Evolutionary conservation across 2,329 filamentous ascomycete genomes (phyloP).

Genomic region (Coniochaeta sp.): DNA sequence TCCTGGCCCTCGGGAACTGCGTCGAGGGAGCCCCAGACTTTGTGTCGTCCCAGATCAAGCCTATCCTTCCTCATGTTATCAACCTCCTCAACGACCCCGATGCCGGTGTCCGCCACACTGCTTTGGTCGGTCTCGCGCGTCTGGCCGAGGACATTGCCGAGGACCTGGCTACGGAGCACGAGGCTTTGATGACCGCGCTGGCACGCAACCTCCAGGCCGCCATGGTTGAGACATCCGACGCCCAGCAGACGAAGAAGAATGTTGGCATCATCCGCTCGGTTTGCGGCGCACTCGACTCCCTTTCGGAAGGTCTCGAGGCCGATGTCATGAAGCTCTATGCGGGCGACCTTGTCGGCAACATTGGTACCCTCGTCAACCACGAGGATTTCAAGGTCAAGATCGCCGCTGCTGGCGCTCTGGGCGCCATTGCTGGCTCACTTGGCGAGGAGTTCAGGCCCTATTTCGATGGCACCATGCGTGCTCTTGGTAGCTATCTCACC

Average conservation of each 20-base stretch:
- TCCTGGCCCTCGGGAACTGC: conserved; percentile 85
- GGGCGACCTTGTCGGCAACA: conserved; percentile 72
- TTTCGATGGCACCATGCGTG: conserved; percentile 84
- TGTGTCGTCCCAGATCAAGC: conserved; percentile 83
- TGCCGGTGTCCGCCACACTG: conserved; percentile 75
- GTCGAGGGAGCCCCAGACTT: conserved; percentile 97
- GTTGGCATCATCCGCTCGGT: conserved; percentile 82
- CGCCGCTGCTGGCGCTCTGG: conserved; percentile 80
- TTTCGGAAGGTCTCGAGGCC: conserved; percentile 78
- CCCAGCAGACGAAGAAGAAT: conserved; percentile 63
- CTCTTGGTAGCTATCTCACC: conserved; percentile 74
- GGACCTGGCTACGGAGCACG: conserved; percentile 80
- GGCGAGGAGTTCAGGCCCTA: conserved; percentile 82
- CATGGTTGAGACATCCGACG: conserved; percentile 56
- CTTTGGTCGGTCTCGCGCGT: conserved; percentile 80
- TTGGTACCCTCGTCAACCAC: conserved; percentile 77
- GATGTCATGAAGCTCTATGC: conserved; percentile 79
- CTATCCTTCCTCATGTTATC: conserved; percentile 79
- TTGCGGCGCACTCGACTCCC: conserved; percentile 83
- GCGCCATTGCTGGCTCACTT: conserved; percentile 81
- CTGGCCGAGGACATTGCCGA: conserved; percentile 91
- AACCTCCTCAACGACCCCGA: conserved; percentile 80
- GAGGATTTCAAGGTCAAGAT: conserved; percentile 86
- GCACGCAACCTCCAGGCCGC: conserved; percentile 85
- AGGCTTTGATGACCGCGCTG: conserved; percentile 73